phyloP scores from a whole-genome alignment of 2,329 filamentous ascomycete genomes.

The Cryphonectria carpinicola region DNA sequence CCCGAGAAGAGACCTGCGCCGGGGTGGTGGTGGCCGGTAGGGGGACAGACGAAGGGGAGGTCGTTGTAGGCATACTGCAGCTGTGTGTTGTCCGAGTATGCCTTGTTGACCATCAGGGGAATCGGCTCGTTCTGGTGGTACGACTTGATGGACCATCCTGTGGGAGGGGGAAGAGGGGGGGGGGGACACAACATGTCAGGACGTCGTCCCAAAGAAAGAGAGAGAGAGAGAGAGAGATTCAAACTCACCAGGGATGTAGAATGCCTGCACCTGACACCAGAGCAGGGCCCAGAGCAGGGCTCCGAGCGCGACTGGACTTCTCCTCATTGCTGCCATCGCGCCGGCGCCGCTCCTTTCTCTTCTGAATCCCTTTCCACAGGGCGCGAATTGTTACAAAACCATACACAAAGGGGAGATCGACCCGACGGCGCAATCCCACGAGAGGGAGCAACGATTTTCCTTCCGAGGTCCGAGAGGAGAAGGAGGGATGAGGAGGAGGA shows the following conservation, averaged over 20 bases:
- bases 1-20: conserved; percentile 74
- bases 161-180: not conserved
- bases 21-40: conserved; percentile 67
- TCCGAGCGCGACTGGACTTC: conserved; percentile 37
- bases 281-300: conserved; percentile 53
- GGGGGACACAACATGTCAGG: conserved; percentile 20
- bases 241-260: conserved; percentile 80
- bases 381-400: not conserved
- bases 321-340: conserved; percentile 30
- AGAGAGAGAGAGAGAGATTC: not conserved
- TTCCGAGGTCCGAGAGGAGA: not conserved
- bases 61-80: conserved; percentile 92
- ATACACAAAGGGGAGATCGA: not conserved
- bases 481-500: not conserved
- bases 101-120: conserved; percentile 88
- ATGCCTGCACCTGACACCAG: conserved; percentile 62
- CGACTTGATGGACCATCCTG: conserved; percentile 80
- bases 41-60: conserved; percentile 84
- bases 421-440: not conserved
- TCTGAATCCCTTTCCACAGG: conserved; percentile 2
- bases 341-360: conserved; percentile 5
- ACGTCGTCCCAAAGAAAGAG: not conserved
- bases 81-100: conserved; percentile 86
- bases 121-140: conserved; percentile 78
- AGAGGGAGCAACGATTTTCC: not conserved